Base-by-base conservation (phyloP, 2,329 filamentous ascomycete genomes). In the Xylaria sp. region DNA sequence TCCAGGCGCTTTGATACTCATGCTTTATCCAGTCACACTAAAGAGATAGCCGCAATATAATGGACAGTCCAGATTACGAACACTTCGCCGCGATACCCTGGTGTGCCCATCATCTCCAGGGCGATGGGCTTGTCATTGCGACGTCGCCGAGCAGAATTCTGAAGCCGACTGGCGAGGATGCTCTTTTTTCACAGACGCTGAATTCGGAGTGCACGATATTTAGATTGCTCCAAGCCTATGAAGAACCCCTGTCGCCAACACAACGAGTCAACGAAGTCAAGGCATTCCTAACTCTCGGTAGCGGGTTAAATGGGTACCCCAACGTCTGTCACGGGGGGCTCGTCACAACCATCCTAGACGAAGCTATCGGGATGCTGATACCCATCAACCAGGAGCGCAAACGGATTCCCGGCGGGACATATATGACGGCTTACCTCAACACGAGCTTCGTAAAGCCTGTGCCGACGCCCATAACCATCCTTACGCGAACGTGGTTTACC, bases 271-370 rank as follows among this genome's bases (percentile, higher is more conserved):
- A 72, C n/a, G 74, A 79, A 42, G 17, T 81, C 54, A 77, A 78
- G 32, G 73, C 72, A 1, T 74, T 83, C 39, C 53, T 82, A 4
- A 78, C 76, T 12, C 78, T 90, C 0, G 88, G 85, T 1, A 73
- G 79, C 11, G 84, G 83, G 19, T 71, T 90, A 64, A 86, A 87
- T 69, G 88, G 88, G 1, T 85, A 85, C 71, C 78, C 84, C 1
- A 76, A 80, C 2, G 80, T 87, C 6, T 79, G 82, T 9, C 89
- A 91, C 74, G 88, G 89, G 21, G 89, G 88, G 1, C 82, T 90
- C 34, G 82, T 87, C 6, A 83, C 83, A 8, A 83, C 85, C 0
- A 75, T 90, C n/a, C 75, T 91, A 24, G 88, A 91, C 73, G 88
- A 91, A 74, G 78, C 81, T 5, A 84, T 86, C 75, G 86, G 88